Conservation (phyloP, 192 early-diverging fungal species). For the Backusella mclennaniae region DNA sequence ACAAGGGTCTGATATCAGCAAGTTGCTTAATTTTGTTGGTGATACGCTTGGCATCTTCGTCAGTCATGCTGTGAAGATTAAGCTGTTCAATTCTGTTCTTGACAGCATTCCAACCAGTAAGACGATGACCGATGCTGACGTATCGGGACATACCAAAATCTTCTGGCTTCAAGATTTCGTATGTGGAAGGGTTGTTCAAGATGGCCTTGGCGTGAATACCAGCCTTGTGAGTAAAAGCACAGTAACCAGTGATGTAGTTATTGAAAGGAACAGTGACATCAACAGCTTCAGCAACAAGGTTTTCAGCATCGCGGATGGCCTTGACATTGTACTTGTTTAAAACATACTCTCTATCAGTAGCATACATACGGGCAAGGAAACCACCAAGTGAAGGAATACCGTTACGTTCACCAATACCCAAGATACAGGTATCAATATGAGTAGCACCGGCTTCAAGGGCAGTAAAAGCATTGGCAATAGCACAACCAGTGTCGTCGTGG, state of each 20-base stretch:
- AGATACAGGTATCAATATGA: constrained; percentile 96
- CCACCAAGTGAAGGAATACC: constrained; percentile 96
- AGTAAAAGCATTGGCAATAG: constrained; percentile 96
- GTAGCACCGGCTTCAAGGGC: constrained; percentile 98
- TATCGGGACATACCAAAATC: constrained; percentile 99
- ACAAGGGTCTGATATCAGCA: constrained; percentile 90
- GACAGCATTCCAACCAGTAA: constrained; percentile 99
- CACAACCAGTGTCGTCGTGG: constrained; percentile 99
- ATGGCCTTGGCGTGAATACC: constrained; percentile 99
- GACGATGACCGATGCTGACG: constrained; percentile 93
- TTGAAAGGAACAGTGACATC: constrained; percentile 98
- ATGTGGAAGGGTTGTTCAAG: constrained; percentile 97
- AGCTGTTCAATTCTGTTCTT: constrained; percentile 97
- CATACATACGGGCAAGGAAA: constrained; percentile 96
- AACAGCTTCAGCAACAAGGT: constrained; percentile 93
- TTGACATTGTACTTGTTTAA: constrained; percentile 92
- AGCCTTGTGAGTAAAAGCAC: constrained; percentile 99
- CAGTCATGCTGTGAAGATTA: constrained; percentile 66
- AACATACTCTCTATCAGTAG: constrained; percentile 86
- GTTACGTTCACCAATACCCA: constrained; percentile 99
- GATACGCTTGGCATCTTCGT: constrained; percentile 89
- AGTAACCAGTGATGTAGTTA: constrained; percentile 99
- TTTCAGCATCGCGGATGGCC: constrained; percentile 92
- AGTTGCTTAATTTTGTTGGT: constrained; percentile 94
- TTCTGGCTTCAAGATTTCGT: constrained; percentile 97